Conservation (phyloP, 225 moss, liverwort and hornwort species). For the Marchantia polymorpha region DNA sequence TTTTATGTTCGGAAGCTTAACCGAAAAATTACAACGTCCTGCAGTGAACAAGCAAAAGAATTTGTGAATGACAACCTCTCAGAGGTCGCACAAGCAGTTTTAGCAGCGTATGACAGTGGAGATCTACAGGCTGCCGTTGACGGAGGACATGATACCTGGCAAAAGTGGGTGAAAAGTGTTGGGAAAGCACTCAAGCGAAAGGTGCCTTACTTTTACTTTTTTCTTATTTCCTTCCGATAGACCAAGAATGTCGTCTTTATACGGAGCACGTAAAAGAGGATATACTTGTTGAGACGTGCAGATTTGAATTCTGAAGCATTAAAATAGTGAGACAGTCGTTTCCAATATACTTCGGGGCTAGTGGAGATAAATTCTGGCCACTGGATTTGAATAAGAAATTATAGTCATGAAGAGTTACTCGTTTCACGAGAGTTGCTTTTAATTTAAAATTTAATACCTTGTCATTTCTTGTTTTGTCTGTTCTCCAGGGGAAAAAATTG, state of each 20-base stretch:
- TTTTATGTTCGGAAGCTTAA: background rate
- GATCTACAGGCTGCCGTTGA: slow-evolving; percentile 68
- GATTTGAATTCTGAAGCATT: background rate
- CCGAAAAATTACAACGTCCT: background rate
- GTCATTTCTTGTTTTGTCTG: background rate
- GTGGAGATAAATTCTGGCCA: background rate
- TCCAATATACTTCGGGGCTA: background rate
- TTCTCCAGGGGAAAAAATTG: slow-evolving; percentile 79
- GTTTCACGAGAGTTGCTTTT: background rate
- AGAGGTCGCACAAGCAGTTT: slow-evolving; percentile 72
- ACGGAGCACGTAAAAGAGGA: background rate
- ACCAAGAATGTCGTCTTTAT: background rate
- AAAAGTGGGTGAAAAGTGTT: slow-evolving; percentile 83
- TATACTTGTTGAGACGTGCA: background rate
- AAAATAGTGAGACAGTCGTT: too few relatives aligned
- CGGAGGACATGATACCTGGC: slow-evolving; percentile 87
- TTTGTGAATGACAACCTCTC: slow-evolving; percentile 76
- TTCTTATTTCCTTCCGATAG: background rate
- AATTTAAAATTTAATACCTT: background rate
- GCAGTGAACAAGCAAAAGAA: slow-evolving; percentile 70
- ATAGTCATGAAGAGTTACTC: background rate
- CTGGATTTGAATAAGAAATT: background rate
- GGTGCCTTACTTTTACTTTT: slow-evolving; percentile 34
- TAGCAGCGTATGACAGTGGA: slow-evolving; percentile 73
- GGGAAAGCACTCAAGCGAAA: slow-evolving; percentile 87